phyloP scores from a whole-genome alignment of 2,329 filamentous ascomycete species.

The Ascochyta rabiei region DNA sequence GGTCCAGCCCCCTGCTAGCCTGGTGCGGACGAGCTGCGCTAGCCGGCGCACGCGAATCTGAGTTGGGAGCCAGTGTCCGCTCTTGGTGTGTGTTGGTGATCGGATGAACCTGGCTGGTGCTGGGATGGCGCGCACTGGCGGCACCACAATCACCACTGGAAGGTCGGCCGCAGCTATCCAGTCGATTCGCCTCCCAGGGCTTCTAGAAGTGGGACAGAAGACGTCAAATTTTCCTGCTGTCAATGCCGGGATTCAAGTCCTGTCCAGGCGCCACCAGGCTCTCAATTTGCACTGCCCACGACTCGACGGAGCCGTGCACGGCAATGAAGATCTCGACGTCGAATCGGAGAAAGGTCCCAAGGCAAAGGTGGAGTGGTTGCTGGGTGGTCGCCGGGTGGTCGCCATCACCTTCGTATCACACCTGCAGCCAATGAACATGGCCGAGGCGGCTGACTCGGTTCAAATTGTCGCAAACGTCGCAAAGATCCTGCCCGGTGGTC shows the following conservation, averaged over 20 bases:
- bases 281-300: not conserved
- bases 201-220: conserved; percentile 26
- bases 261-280: not conserved
- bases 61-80: conserved; percentile 22
- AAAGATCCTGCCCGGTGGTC: conserved; percentile 13
- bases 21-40: conserved; percentile 23
- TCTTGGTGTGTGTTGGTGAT: conserved; percentile 25
- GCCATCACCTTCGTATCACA: conserved; percentile 1
- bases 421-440: conserved; percentile 23
- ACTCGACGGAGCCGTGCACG: conserved; percentile 3
- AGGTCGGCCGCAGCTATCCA: conserved; percentile 8
- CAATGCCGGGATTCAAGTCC: conserved; percentile 6
- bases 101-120: conserved; percentile 18
- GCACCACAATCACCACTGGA: conserved; percentile 25
- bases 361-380: conserved; percentile 2
- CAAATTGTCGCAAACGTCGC: conserved; percentile 8
- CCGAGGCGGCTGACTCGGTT: conserved; percentile 18
- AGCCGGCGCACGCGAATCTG: conserved; percentile 29
- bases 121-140: conserved; percentile 11
- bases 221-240: conserved; percentile 15
- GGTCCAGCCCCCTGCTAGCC: conserved; percentile 29
- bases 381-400: conserved; percentile 10
- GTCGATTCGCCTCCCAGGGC: conserved; percentile 11
- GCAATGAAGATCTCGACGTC: not conserved
- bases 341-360: conserved; percentile 14